Conservation (phyloP, 1,139 yeast species). For the Martiniozyma asiatica region DNA sequence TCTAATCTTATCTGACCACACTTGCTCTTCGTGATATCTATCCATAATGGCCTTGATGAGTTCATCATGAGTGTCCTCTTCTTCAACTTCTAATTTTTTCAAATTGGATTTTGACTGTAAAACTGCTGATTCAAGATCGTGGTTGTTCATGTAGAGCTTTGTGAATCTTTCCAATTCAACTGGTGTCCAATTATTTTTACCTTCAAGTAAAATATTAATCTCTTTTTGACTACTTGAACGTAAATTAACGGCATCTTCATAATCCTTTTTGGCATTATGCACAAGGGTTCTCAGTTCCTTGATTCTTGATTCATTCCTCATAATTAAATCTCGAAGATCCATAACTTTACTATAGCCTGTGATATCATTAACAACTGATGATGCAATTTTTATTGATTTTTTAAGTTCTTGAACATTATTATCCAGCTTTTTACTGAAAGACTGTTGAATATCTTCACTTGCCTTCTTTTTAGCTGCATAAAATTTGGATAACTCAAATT, state of each 20-base stretch:
- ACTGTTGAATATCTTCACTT: constrained; percentile 37
- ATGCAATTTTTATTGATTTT: constrained; percentile 55
- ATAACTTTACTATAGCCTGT: constrained; percentile 88
- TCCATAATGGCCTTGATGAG: constrained; percentile 71
- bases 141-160: constrained; percentile 67
- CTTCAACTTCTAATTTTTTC: constrained; percentile 45
- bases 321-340: constrained; percentile 43
- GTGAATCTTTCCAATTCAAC: constrained; percentile 78
- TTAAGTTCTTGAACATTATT: constrained; percentile 52
- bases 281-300: constrained; percentile 38
- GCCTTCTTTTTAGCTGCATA: constrained; percentile 21
- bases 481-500: constrained; percentile 19
- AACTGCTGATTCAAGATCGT: constrained; percentile 57
- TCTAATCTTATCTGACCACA: constrained; percentile 95
- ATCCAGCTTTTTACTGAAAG: constrained; percentile 46
- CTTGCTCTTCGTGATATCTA: constrained; percentile 92
- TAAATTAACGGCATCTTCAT: constrained; percentile 50
- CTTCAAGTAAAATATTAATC: constrained; percentile 75
- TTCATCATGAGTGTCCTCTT: constrained; percentile 60
- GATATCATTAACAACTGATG: constrained; percentile 71
- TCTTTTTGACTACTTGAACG: constrained; percentile 72
- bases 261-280: constrained; percentile 36
- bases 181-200: constrained; percentile 75
- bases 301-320: constrained; percentile 33
- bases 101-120: constrained; percentile 37